Evolutionary conservation across 768 basidiomycete genomes (phyloP), one percentile per base, ranked within the genome.

Genomic region (Wakefieldia striispora): DNA sequence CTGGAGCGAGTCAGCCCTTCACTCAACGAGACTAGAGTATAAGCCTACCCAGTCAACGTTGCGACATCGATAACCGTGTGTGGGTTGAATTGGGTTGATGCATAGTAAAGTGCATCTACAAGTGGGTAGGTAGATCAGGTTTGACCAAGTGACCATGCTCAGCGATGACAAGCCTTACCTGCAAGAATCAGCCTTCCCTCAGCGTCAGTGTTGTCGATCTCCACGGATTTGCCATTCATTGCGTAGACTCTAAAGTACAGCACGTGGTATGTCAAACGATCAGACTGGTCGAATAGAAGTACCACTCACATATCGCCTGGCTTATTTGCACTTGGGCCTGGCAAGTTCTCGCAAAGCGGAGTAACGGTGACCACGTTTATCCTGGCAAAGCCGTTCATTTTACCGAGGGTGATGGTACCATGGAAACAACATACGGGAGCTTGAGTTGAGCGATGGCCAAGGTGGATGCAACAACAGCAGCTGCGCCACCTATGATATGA

Each of bases 201-300:
- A 6, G 88, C 88, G 62, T 91, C 91, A 0, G 91, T 93, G 64
- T 91, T 91, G 68, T 92, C 89, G 24, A 93, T 78, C 63, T 93
- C 89, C 16, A 93, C 77, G 0, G 86, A 82, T 67, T 91, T 92
- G 33, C 91, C 89, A 56, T 91, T 91, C 86, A 91, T 91, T 6
- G 89, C 86, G 54, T 88, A 88, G 56, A 92, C 59, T 37, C 88
- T 91, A 54, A 29, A 39, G 17, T 1, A 34, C 20, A 39, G 7
- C 13, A 19, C 14, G 20, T 24, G n/a, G 4, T 3, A 36, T n/a
- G 20, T 56, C 31, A 51, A 37, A 2, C 13, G 9, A 27, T 47
- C 41, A 47, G 23, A 10, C 3, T 17, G 10, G 38, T 12, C 14
- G 10, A 51, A 37, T 39, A 10, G 29, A 14, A 50, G 33, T 7